phyloP scores from a whole-genome alignment of 106 monocot species.

The Dioscorea alata region DNA sequence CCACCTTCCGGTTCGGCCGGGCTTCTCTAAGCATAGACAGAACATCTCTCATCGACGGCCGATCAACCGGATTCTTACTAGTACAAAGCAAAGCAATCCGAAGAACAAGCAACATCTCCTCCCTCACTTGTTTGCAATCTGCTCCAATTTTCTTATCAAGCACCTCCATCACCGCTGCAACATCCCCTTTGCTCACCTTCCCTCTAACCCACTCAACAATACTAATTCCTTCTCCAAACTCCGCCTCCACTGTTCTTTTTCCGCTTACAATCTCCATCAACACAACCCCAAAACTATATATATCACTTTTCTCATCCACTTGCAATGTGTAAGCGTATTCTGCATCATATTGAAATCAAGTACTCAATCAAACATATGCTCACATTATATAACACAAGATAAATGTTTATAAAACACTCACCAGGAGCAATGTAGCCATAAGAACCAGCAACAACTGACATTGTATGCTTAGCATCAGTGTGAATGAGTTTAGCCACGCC shows the following conservation, averaged over 20 bases:
- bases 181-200: constrained; percentile 19
- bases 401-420: constrained; percentile 1
- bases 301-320: constrained; percentile 89
- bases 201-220: constrained; percentile 77
- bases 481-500: constrained; percentile 72
- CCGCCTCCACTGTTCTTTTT: constrained; percentile 62
- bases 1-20: constrained; percentile 30
- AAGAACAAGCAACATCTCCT: constrained; percentile 76
- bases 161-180: constrained; percentile 25
- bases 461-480: constrained; percentile 17
- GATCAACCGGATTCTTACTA: constrained; percentile 49
- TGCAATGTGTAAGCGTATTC: constrained; percentile 87
- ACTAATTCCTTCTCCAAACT: constrained; percentile 78
- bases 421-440: constrained; percentile 95
- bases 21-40: constrained; percentile 76
- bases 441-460: constrained; percentile 84
- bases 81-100: constrained; percentile 78
- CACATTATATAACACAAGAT: too few relatives aligned
- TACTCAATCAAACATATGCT: too few relatives aligned
- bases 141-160: constrained; percentile 24
- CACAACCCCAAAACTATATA: constrained; percentile 90
- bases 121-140: constrained; percentile 38
- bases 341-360: constrained; percentile 1
- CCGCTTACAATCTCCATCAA: constrained; percentile 83
- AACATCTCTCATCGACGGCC: constrained; percentile 88